phyloP scores from a whole-genome alignment of 306 rosid species.

The Malus sieversii region DNA sequence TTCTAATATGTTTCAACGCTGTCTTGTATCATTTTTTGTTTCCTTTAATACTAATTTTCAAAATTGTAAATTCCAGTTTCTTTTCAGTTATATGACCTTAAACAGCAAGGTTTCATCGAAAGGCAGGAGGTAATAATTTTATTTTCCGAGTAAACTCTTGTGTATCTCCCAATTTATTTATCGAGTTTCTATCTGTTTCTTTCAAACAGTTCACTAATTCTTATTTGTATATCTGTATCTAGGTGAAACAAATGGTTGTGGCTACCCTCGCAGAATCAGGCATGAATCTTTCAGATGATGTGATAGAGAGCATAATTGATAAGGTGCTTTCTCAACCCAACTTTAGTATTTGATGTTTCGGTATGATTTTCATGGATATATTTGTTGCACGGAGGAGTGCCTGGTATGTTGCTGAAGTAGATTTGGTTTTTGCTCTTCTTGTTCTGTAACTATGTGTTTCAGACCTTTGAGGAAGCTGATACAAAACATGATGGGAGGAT shows the following conservation, averaged over 20 bases:
- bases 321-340: slow-evolving; percentile 47
- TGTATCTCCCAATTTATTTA: neutral
- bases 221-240: slow-evolving; percentile 8
- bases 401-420: neutral
- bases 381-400: neutral
- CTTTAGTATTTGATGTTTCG: neutral
- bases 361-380: neutral
- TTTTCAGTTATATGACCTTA: slow-evolving; percentile 94
- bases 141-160: neutral
- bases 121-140: slow-evolving; percentile 77
- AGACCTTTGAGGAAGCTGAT: slow-evolving; percentile 99
- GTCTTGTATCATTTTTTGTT: neutral
- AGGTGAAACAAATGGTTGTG: slow-evolving; percentile 99
- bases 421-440: neutral
- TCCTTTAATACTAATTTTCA: neutral
- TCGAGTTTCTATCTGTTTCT: neutral
- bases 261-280: slow-evolving; percentile 99
- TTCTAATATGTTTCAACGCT: neutral
- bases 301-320: slow-evolving; percentile 95
- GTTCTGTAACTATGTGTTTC: slow-evolving; percentile 7
- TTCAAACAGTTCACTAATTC: neutral
- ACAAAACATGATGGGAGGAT: slow-evolving; percentile 95
- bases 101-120: slow-evolving; percentile 96
- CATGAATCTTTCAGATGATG: slow-evolving; percentile 94
- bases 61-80: slow-evolving; percentile 62